Conservation (phyloP, 805 yeast species). For the Candida verbasci region DNA sequence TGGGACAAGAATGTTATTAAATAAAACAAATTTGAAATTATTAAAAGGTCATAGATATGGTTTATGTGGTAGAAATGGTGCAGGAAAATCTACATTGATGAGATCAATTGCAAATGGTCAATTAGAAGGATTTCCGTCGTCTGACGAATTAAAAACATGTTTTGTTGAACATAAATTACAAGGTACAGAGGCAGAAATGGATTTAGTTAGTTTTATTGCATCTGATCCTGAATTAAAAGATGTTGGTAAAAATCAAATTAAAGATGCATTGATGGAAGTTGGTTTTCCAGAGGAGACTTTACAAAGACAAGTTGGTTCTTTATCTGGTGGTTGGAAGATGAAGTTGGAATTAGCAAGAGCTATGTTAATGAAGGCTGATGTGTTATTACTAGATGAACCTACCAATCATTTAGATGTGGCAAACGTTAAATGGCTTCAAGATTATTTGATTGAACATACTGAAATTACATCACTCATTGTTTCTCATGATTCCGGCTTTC, state of each 20-base stretch:
- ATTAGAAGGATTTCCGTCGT: constrained; percentile 94
- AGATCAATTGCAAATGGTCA: constrained; percentile 95
- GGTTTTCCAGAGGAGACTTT: constrained; percentile 92
- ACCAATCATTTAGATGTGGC: constrained; percentile 95
- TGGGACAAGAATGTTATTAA: constrained; percentile 94
- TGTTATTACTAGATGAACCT: constrained; percentile 92
- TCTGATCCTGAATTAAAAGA: constrained; percentile 74
- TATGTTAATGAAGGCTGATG: constrained; percentile 96
- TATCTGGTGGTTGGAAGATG: constrained; percentile 99
- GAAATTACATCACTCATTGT: constrained; percentile 93
- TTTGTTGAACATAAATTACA: constrained; percentile 96
- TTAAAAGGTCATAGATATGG: constrained; percentile 96
- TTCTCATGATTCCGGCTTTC: constrained; percentile 95
- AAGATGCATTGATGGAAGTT: constrained; percentile 73
- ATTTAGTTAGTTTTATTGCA: constrained; percentile 82
- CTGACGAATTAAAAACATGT: constrained; percentile 82
- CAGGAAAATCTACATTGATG: constrained; percentile 97
- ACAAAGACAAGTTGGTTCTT: constrained; percentile 85
- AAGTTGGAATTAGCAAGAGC: constrained; percentile 98
- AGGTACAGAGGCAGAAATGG: constrained; percentile 90
- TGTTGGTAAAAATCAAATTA: constrained; percentile 65
- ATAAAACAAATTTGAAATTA: constrained; percentile 84
- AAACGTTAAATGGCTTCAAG: constrained; percentile 91
- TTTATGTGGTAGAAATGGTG: constrained; percentile 97
- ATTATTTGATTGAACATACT: constrained; percentile 75